Evolutionary conservation across 2,329 filamentous ascomycete genomes (phyloP).

Genomic region (Fusarium transvaalense): DNA sequence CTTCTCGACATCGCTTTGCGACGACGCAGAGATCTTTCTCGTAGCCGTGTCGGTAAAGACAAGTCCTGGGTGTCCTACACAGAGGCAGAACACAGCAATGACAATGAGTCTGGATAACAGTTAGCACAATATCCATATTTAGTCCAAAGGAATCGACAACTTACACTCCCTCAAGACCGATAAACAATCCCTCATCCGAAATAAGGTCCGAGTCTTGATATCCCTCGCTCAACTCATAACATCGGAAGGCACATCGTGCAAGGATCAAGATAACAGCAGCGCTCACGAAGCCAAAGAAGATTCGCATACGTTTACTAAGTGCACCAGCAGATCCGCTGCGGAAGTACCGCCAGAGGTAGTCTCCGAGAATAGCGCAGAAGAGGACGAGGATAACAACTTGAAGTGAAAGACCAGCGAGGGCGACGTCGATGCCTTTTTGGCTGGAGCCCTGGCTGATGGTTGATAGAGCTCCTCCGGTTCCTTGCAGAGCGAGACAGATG

Average conservation of each 20-base stretch:
- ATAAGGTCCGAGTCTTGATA: constrained; percentile 68
- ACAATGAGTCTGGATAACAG: constrained; percentile 49
- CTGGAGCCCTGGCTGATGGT: constrained; percentile 60
- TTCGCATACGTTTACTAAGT: constrained; percentile 44
- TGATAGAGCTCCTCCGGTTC: constrained; percentile 66
- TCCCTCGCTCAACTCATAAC: constrained; percentile 73
- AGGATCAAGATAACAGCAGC: constrained; percentile 71
- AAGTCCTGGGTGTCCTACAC: constrained; percentile 56
- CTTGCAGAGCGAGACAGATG: constrained; percentile 67
- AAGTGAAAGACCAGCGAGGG: constrained; percentile 66
- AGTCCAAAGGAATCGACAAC: constrained; percentile 19
- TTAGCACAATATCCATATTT: constrained; percentile 1
- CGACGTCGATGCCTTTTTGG: constrained; percentile 54
- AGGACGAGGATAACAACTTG: constrained; percentile 67
- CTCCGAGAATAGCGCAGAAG: constrained; percentile 62
- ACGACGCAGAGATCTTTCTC: constrained; percentile 3
- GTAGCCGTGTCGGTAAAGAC: constrained; percentile 35
- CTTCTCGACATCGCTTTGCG: constrained; percentile 27
- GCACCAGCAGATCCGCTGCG: constrained; percentile 35
- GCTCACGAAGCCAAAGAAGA: constrained; percentile 66
- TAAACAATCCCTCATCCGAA: constrained; percentile 63
- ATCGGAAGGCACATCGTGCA: constrained; percentile 71
- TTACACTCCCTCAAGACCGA: constrained; percentile 65
- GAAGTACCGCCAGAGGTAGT: constrained; percentile 61
- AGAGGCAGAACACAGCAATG: constrained; percentile 54